Base-by-base conservation (phyloP, 2,329 filamentous ascomycete species). In the Fusarium nelsonii region DNA sequence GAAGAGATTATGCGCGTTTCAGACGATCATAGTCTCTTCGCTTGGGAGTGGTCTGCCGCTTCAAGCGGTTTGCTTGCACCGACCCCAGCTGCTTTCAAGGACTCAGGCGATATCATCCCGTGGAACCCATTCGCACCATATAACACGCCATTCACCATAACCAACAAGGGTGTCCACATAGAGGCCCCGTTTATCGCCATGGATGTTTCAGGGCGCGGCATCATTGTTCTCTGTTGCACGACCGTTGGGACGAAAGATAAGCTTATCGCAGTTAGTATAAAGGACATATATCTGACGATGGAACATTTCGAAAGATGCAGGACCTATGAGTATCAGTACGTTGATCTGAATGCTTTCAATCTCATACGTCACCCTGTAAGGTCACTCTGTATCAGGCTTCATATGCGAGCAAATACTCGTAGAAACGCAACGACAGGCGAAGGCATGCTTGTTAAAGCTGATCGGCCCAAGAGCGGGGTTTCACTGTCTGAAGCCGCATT, bases 291-390 rank as follows among this genome's bases (percentile, higher is more conserved):
- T 4, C 8, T 69, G 2, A 70, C 62, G 1, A 69, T 70, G 50
- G 67, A 70, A 2, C 66, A 69, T 8, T 70, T 57, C 8, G 45
- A 70, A 18, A 49, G 67, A 2, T 52, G 45, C 7, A 37, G 8
- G 3, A 34, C 8, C 4, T 15, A 41, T 2, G 20, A 58, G 4
- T 9, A 69, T 1, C 16, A 50, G 2, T 41, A 45, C 37, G 6
- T 66, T 5, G n/a, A 58, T 28, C 4, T 70, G 1, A 2, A 37
- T 6, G 30, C 18, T 2, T 63, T 69, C 3, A 55, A 14, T 0
- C 34, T 53, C 1, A 41, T 34, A 0, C 37, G 48, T 9, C 51
- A 50, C 1, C 61, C 49, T 1, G 33, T 28, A 1, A 41, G 53
- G 4, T 11, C 36, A 1, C 3, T 70, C 0, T 70, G 50, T 8